Percentiles rank a stretch among this genome's conserved stretches.
phyloP scores from a whole-genome alignment of 768 basidiomycete species.

The Grammothele lineata region DNA sequence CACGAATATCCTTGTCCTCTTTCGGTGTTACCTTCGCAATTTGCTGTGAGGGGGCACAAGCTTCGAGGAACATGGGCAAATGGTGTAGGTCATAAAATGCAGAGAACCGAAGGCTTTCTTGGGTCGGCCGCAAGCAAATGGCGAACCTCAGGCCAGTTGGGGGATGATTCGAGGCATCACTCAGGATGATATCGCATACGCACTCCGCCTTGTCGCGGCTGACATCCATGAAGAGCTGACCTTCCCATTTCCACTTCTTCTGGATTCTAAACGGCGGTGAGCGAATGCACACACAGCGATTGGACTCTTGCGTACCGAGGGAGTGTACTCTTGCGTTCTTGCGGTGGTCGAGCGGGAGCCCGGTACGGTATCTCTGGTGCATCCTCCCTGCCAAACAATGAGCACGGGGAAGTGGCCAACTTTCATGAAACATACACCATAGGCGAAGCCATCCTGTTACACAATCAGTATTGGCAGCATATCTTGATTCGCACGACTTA shows the following conservation, averaged over 20 bases:
- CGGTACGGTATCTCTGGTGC: neutral
- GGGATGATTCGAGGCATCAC: constrained; percentile 39
- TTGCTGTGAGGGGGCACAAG: constrained; percentile 49
- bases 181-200: constrained; percentile 46
- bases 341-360: neutral
- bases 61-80: constrained; percentile 41
- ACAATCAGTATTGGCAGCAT: no score
- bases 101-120: constrained; percentile 34
- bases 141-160: constrained; percentile 45
- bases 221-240: constrained; percentile 43
- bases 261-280: constrained; percentile 37
- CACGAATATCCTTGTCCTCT: constrained; percentile 34
- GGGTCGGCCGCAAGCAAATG: constrained; percentile 37
- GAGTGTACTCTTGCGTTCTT: neutral
- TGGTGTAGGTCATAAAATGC: constrained; percentile 48
- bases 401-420: no score
- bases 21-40: constrained; percentile 45
- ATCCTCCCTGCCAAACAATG: constrained; percentile 2
- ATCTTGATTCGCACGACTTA: no score
- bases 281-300: neutral
- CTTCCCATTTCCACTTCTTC: constrained; percentile 66
- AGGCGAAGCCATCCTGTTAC: constrained; percentile 20
- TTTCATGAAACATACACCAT: constrained; percentile 17
- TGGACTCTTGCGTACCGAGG: constrained; percentile 8
- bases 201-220: constrained; percentile 34